Evolutionary conservation across 2,329 filamentous ascomycete genomes (phyloP).

Genomic region (Colletotrichum eleusines): DNA sequence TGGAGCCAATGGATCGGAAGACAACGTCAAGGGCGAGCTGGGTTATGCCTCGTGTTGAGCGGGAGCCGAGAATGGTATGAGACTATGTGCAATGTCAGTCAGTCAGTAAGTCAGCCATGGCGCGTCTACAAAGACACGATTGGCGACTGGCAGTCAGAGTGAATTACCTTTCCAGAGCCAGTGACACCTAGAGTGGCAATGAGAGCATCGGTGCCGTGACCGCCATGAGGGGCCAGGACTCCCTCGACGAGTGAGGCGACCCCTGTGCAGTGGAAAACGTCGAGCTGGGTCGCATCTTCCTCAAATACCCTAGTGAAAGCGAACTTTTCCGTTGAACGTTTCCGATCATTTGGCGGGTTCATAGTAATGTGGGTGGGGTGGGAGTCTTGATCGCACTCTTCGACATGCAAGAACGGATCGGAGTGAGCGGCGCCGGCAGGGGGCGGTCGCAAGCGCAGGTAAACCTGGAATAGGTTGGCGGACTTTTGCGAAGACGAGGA

Average conservation of each 20-base stretch:
- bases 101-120: slow-evolving; percentile 15
- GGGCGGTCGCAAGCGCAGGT: slow-evolving; percentile 83
- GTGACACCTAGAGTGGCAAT: slow-evolving; percentile 94
- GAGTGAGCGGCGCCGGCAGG: slow-evolving; percentile 56
- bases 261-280: slow-evolving; percentile 85
- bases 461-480: slow-evolving; percentile 86
- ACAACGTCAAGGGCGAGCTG: slow-evolving; percentile 92
- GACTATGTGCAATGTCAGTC: slow-evolving; percentile 67
- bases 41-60: slow-evolving; percentile 86
- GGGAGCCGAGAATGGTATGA: slow-evolving; percentile 93
- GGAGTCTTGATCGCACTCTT: slow-evolving; percentile 62
- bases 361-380: slow-evolving; percentile 78
- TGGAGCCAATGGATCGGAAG: slow-evolving; percentile 82
- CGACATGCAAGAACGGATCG: slow-evolving; percentile 85
- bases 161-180: slow-evolving; percentile 88
- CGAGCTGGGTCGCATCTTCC: slow-evolving; percentile 84
- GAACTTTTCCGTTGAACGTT: slow-evolving; percentile 92
- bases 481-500: slow-evolving; percentile 36
- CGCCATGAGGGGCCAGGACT: slow-evolving; percentile 78
- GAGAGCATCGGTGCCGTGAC: slow-evolving; percentile 87
- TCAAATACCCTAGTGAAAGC: slow-evolving; percentile 95
- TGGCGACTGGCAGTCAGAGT: slow-evolving; percentile 35
- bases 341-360: slow-evolving; percentile 86
- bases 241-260: slow-evolving; percentile 83
- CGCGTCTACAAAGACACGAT: background rate